These are phyloP conservation scores for Kodamaea kaohsiungensis DNA, from an alignment of 805 yeast species.

Conservation along the genomic window DNA sequence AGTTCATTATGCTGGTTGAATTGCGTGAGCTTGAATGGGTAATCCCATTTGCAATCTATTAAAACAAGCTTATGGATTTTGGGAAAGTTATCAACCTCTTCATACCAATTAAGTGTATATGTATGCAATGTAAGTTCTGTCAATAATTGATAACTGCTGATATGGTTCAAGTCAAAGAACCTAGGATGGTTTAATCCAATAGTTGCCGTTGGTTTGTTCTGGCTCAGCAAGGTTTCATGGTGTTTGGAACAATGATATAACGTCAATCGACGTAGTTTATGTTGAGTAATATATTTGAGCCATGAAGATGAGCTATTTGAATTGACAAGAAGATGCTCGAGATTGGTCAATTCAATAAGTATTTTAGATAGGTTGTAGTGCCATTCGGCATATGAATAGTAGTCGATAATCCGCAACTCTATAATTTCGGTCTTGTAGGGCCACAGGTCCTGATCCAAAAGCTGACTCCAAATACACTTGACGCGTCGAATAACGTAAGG, in stretches of 20 bases:
- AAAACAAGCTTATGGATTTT: conserved; percentile 30
- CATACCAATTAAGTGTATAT: conserved; percentile 46
- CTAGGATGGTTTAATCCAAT: conserved; percentile 18
- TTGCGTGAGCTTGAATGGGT: conserved; percentile 48
- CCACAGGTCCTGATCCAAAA: conserved; percentile 11
- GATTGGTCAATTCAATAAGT: conserved; percentile 21
- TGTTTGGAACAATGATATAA: conserved; percentile 28
- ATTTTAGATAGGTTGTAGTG: conserved; percentile 29
- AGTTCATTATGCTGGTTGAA: conserved; percentile 31
- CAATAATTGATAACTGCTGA: conserved; percentile 37
- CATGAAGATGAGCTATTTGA: conserved; percentile 41
- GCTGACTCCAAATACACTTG: conserved; percentile 28
- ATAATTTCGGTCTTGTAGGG: conserved; percentile 13
- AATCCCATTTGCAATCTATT: conserved; percentile 55
- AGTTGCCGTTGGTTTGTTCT: conserved; percentile 4
- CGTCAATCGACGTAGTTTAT: conserved; percentile 20
- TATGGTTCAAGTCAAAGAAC: conserved; percentile 46
- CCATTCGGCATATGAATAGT: conserved; percentile 39
- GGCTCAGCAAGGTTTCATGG: conserved; percentile 15
- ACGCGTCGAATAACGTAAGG: conserved; percentile 22
- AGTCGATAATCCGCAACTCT: conserved; percentile 30
- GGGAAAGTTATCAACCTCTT: conserved; percentile 16
- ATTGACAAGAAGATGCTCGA: conserved; percentile 28
- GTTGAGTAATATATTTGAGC: conserved; percentile 36
- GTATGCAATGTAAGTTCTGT: conserved; percentile 35